Conservation (phyloP, 2,329 filamentous ascomycete species). For the Phaeosphaeria sp. region DNA sequence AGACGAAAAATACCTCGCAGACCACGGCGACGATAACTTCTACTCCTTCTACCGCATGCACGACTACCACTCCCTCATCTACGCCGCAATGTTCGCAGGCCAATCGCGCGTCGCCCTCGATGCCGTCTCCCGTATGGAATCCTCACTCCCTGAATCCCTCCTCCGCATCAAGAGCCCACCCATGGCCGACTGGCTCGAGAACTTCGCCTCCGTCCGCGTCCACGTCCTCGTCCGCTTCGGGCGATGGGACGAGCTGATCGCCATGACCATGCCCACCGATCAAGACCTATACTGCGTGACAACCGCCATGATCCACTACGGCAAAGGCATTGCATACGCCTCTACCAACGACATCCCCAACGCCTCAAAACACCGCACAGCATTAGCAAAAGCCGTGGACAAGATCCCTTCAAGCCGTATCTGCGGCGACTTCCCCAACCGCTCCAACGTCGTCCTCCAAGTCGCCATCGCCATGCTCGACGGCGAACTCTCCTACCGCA, state of each 20-base stretch:
- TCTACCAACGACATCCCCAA: slow-evolving; percentile 62
- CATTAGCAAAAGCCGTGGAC: slow-evolving; percentile 61
- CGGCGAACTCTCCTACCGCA: slow-evolving; percentile 76
- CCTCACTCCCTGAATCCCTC: slow-evolving; percentile 67
- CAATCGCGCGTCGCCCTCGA: slow-evolving; percentile 68
- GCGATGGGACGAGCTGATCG: slow-evolving; percentile 70
- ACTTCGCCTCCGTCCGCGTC: slow-evolving; percentile 70
- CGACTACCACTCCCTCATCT: slow-evolving; percentile 77
- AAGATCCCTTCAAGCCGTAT: slow-evolving; percentile 66
- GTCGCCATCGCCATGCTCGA: slow-evolving; percentile 70
- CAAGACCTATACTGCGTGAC: slow-evolving; percentile 70
- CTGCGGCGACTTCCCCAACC: slow-evolving; percentile 70
- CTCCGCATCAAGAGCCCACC: slow-evolving; percentile 70
- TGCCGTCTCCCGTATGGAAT: slow-evolving; percentile 66
- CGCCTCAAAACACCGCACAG: slow-evolving; percentile 59
- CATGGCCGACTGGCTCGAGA: slow-evolving; percentile 82
- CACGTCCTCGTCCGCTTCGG: slow-evolving; percentile 79
- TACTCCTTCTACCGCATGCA: slow-evolving; percentile 80
- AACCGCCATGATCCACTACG: slow-evolving; percentile 72
- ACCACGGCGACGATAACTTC: slow-evolving; percentile 70
- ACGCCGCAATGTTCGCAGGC: slow-evolving; percentile 79
- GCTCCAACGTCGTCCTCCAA: slow-evolving; percentile 66
- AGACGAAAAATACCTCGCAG: slow-evolving; percentile 70
- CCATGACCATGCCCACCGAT: slow-evolving; percentile 64
- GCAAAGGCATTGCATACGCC: slow-evolving; percentile 70